A percentile compares a stretch with the other conserved stretches of the same genome.
phyloP scores from a whole-genome alignment of 2,329 filamentous ascomycete genomes.

The Clonostachys rosea region DNA sequence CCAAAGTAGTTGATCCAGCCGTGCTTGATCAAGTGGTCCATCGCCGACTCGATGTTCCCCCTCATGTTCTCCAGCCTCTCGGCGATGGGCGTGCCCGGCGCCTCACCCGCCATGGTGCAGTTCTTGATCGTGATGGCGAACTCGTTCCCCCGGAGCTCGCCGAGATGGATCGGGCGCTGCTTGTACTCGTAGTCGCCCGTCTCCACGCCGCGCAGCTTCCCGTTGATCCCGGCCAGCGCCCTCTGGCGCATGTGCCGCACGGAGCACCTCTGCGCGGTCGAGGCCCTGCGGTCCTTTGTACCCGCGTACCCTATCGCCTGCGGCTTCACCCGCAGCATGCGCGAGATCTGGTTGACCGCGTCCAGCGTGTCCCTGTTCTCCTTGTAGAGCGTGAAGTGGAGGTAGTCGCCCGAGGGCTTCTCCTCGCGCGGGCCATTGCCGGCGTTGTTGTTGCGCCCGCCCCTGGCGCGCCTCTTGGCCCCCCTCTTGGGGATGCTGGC shows the following conservation, averaged over 20 bases:
- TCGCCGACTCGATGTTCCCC: conserved; percentile 45
- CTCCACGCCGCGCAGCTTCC: conserved; percentile 55
- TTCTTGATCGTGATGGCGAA: conserved; percentile 91
- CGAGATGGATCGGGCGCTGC: conserved; percentile 68
- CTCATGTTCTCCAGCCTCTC: conserved; percentile 22
- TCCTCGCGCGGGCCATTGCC: conserved; percentile 13
- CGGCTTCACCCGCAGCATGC: conserved; percentile 67
- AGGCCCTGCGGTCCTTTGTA: conserved; percentile 85
- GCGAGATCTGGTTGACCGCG: conserved; percentile 70
- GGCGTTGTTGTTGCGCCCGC: conserved; percentile 6
- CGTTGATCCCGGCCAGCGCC: conserved; percentile 61
- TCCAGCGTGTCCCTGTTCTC: conserved; percentile 98
- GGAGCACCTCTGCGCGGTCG: conserved; percentile 79
- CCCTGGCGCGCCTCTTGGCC: conserved; percentile 18
- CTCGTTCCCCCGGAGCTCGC: conserved; percentile 83
- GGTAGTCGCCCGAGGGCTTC: conserved; percentile 60
- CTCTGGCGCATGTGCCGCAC: conserved; percentile 46
- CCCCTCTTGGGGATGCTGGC: conserved; percentile 54
- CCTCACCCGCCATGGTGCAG: conserved; percentile 55
- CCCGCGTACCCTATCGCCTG: conserved; percentile 75
- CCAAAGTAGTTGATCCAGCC: conserved; percentile 99
- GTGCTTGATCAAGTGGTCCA: conserved; percentile 63
- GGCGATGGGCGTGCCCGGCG: conserved; percentile 6
- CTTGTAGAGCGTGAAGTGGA: conserved; percentile 92
- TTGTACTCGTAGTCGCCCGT: conserved; percentile 82